Evolutionary conservation across 2,329 filamentous ascomycete species (phyloP).

Genomic region (Exserohilum turcica): DNA sequence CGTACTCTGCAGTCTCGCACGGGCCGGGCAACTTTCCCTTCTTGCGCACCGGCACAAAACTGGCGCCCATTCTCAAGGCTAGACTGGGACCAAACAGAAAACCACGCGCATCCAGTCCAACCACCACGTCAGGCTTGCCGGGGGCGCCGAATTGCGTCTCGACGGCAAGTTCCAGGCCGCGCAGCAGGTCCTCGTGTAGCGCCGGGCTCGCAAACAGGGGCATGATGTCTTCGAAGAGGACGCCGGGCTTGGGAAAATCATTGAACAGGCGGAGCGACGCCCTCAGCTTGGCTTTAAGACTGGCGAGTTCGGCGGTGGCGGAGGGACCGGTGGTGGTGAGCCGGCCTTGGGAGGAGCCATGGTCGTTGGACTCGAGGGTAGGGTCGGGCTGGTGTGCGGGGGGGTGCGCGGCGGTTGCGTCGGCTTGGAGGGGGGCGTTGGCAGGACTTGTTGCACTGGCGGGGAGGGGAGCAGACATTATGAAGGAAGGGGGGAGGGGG

Average conservation of each 20-base stretch:
- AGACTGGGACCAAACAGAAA: slow-evolving; percentile 94
- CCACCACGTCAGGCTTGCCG: slow-evolving; percentile 79
- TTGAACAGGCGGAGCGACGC: slow-evolving; percentile 79
- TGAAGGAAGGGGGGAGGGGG: slow-evolving; percentile 29
- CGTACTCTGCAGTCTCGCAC: slow-evolving; percentile 80
- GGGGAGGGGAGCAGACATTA: slow-evolving; percentile 38
- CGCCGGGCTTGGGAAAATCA: slow-evolving; percentile 90
- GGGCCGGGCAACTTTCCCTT: slow-evolving; percentile 92
- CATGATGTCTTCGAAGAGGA: slow-evolving; percentile 97
- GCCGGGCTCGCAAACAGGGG: slow-evolving; percentile 83
- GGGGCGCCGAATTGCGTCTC: slow-evolving; percentile 61
- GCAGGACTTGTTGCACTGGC: slow-evolving; percentile 26
- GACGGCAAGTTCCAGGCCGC: slow-evolving; percentile 84
- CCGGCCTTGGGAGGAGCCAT: slow-evolving; percentile 54
- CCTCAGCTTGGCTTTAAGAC: slow-evolving; percentile 71
- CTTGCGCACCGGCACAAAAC: slow-evolving; percentile 94
- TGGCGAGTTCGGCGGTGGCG: slow-evolving; percentile 56
- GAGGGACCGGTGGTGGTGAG: slow-evolving; percentile 56
- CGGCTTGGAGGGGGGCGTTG: slow-evolving; percentile 25
- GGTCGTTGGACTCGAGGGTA: slow-evolving; percentile 41
- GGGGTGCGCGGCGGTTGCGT: slow-evolving; percentile 41
- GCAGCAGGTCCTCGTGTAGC: slow-evolving; percentile 77
- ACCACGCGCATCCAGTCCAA: slow-evolving; percentile 90
- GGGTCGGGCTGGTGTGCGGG: slow-evolving; percentile 42
- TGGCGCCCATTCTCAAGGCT: slow-evolving; percentile 78